Conservation (phyloP, 2,329 filamentous ascomycete genomes). For the Fusarium secorum region DNA sequence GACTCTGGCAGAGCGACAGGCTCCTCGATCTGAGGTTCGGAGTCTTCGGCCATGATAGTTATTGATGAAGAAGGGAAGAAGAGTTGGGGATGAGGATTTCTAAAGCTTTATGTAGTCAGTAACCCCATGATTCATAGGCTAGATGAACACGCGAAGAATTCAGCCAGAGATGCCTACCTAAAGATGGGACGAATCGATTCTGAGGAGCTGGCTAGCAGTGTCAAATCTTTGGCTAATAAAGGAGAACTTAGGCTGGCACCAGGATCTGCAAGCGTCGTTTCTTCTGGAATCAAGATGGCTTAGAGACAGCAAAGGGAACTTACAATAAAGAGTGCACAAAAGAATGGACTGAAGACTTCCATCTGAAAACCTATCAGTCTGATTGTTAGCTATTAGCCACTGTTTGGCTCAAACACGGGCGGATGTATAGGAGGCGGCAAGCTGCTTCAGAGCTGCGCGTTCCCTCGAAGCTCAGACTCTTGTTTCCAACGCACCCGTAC, state of each 20-base stretch:
- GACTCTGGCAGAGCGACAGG: conserved; percentile 11
- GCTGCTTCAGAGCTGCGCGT: background rate
- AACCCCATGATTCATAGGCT: conserved; percentile 4
- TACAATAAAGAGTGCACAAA: accelerated
- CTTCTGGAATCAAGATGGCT: background rate
- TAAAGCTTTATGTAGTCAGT: background rate
- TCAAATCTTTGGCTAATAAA: too few species aligned
- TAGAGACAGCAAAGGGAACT: background rate
- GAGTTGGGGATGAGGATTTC: background rate
- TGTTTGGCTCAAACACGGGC: background rate
- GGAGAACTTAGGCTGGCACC: background rate
- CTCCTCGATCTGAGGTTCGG: background rate
- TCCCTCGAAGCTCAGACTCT: background rate
- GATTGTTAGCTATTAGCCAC: background rate
- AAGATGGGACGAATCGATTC: background rate
- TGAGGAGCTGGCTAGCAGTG: background rate
- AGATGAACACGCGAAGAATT: background rate
- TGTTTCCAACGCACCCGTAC: too few species aligned
- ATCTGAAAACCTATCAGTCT: background rate
- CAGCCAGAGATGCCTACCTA: accelerated
- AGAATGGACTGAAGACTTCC: accelerated
- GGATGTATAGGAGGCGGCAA: background rate
- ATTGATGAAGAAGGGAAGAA: background rate
- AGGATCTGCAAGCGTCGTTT: accelerated
- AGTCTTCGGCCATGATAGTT: background rate